Conservation (phyloP, 352 stramenopile species). For the Hyphochytrium catenoides region DNA sequence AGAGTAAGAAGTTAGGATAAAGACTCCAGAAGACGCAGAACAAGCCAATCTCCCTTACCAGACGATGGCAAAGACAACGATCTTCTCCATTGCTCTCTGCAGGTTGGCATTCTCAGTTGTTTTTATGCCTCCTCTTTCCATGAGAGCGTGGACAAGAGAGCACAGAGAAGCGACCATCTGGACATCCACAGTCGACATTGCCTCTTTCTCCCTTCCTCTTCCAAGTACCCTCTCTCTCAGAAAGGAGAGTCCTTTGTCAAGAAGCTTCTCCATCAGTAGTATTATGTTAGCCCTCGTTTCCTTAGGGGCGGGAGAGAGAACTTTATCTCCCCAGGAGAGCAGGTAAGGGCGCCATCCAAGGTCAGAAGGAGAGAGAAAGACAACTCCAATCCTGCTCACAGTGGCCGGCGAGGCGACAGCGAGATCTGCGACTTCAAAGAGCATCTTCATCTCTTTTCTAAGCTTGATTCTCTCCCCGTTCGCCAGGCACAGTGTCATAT, state of each 20-base stretch:
- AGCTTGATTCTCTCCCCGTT: conserved; percentile 77
- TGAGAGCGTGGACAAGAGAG: conserved; percentile 17
- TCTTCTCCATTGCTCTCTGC: conserved; percentile 5
- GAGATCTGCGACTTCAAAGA: conserved; percentile 82
- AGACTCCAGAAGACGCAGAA: no score
- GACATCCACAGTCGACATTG: conserved; percentile 20
- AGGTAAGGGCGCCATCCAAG: conserved; percentile 69
- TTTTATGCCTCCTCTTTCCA: conserved; percentile 2
- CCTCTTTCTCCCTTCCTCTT: conserved; percentile 27
- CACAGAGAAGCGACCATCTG: conserved; percentile 21
- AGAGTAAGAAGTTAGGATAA: no score
- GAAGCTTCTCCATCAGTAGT: conserved; percentile 19
- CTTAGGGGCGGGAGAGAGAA: no score
- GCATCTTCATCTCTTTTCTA: conserved; percentile 69
- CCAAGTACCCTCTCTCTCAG: conserved; percentile 36
- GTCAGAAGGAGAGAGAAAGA: conserved; percentile 53
- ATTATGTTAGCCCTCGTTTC: conserved; percentile 13
- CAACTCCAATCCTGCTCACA: conserved; percentile 41
- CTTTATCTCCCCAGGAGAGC: no score
- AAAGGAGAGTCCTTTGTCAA: conserved; percentile 47
- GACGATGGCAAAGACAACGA: conserved; percentile 10
- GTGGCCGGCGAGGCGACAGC: conserved; percentile 68
- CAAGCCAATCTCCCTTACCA: no score
- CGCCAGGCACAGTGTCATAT: conserved; percentile 77
- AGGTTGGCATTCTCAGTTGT: background rate